Evolutionary conservation across 202 grass and related monocot genomes (phyloP), one percentile per base, ranked within the genome.

Genomic region (Eragrostis tef): DNA sequence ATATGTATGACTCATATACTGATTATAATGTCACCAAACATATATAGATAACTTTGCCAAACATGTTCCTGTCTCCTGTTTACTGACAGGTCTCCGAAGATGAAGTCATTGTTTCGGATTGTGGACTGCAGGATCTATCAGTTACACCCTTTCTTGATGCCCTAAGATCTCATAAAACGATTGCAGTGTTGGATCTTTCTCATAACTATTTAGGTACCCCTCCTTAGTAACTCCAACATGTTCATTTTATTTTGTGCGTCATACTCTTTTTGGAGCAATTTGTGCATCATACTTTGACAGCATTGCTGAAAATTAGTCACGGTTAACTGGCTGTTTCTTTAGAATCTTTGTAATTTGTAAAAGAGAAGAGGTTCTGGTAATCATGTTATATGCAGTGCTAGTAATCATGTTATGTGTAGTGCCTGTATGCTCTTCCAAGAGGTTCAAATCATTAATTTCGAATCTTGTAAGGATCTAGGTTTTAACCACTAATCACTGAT

Each of bases 131-230:
- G 63, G 95, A 98, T 78, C 49, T 93, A n/a, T 98, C 92, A 22
- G 78, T 92, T 45, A 60, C 26, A 58, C 87, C 95, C 73, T 94
- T 98, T 82, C 75, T 98, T 68, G 90, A 93, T 87, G 92, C 92
- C 65, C 79, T 98, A 78, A 84, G 78, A 83, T 91, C 68, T 22
- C 90, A 98, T 83, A 94, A 91, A 88, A 91, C 84, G 61, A 86
- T 94, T 77, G 95, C 95, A 65, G 89, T 94, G 60, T 80, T 98
- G 84, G 92, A 98, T 84, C 82, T 98, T 90, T 98, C 95, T 78
- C 95, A 98, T 86, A 98, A 98, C 86, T 65, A 84, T 64, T 73
- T 98, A 86, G 95, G 95, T 93, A 98, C 64, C 44, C 22, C 77
- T 89, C 63, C 42, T 61, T 12, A 71, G 51, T 65, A 75, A 88